Percentiles rank a stretch among this genome's conserved stretches.
These are phyloP conservation scores for Persicaria tinctoria DNA, from an alignment of 148 eudicot genomes.

Conservation along the genomic window DNA sequence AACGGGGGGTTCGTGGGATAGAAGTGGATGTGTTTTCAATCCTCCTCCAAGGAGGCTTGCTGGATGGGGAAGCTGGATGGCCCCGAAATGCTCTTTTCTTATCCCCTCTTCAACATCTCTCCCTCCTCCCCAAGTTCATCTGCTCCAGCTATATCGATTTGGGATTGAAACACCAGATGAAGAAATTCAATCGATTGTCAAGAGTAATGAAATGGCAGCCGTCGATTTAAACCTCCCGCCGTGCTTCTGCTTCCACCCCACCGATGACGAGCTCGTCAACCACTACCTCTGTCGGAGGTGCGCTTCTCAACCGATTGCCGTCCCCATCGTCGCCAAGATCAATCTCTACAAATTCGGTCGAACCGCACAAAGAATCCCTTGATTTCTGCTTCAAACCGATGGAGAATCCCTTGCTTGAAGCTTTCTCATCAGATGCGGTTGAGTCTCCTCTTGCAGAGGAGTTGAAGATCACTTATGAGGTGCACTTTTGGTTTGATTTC, in stretches of 20 bases:
- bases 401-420: too few relatives aligned
- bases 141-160: background rate
- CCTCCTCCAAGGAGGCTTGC: too few relatives aligned
- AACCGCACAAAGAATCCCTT: too few relatives aligned
- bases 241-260: slow-evolving; percentile 16
- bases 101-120: background rate
- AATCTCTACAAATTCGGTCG: slow-evolving; percentile 13
- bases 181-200: background rate
- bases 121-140: background rate
- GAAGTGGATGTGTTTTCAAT: too few relatives aligned
- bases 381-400: too few relatives aligned
- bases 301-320: slow-evolving; percentile 15
- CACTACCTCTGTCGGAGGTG: slow-evolving; percentile 18
- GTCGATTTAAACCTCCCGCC: slow-evolving; percentile 7
- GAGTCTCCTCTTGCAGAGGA: too few relatives aligned
- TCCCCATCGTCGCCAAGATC: slow-evolving; percentile 15
- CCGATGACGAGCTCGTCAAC: slow-evolving; percentile 15
- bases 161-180: background rate
- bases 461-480: too few relatives aligned
- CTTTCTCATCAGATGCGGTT: too few relatives aligned
- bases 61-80: too few relatives aligned
- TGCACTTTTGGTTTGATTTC: too few relatives aligned
- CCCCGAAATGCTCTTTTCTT: too few relatives aligned
- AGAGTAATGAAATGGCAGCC: background rate
- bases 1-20: too few relatives aligned